phyloP scores from a whole-genome alignment of 345 rosid genomes.

The Euphorbia lathyris region DNA sequence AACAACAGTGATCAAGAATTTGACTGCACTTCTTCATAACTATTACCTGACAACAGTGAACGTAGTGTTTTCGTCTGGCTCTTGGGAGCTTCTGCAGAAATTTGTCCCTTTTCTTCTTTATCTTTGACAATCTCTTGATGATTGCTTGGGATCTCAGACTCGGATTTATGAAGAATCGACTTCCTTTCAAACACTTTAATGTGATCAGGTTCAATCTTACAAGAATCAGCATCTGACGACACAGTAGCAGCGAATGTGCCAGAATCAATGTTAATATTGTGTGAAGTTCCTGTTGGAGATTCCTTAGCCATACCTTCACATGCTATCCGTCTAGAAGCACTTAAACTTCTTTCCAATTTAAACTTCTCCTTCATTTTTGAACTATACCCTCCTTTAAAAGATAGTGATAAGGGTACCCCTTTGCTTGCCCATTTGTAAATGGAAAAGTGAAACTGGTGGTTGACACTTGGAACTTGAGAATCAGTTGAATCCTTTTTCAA shows the following conservation, averaged over 20 bases:
- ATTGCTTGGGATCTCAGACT: slow-evolving; percentile 6
- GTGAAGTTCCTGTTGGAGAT: slow-evolving; percentile 15
- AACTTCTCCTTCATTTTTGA: slow-evolving; percentile 41
- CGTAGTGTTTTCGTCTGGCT: slow-evolving; percentile 33
- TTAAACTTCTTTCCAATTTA: slow-evolving; percentile 33
- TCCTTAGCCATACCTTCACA: slow-evolving; percentile 21
- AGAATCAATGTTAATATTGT: slow-evolving; percentile 2
- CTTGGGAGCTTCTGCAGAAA: slow-evolving; percentile 23
- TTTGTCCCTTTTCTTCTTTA: slow-evolving; percentile 27
- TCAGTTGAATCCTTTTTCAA: slow-evolving; percentile 26
- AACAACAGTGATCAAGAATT: slow-evolving; percentile 11
- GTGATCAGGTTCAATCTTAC: slow-evolving; percentile 16
- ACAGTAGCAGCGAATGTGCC: slow-evolving; percentile 1
- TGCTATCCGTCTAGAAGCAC: slow-evolving; percentile 27
- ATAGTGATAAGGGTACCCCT: slow-evolving; percentile 48
- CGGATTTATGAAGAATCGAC: neutral
- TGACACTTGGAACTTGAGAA: slow-evolving; percentile 23
- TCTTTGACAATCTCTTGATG: slow-evolving; percentile 7
- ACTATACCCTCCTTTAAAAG: slow-evolving; percentile 39
- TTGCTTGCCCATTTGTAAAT: slow-evolving; percentile 91
- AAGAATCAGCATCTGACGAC: slow-evolving; percentile 12
- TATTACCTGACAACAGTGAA: slow-evolving; percentile 23
- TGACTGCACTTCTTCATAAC: slow-evolving; percentile 32
- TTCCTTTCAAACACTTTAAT: slow-evolving; percentile 9
- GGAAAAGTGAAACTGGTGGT: slow-evolving; percentile 72